These are phyloP conservation scores for Didymella keratinophila DNA, from an alignment of 2,329 filamentous ascomycete genomes.

Conservation along the genomic window DNA sequence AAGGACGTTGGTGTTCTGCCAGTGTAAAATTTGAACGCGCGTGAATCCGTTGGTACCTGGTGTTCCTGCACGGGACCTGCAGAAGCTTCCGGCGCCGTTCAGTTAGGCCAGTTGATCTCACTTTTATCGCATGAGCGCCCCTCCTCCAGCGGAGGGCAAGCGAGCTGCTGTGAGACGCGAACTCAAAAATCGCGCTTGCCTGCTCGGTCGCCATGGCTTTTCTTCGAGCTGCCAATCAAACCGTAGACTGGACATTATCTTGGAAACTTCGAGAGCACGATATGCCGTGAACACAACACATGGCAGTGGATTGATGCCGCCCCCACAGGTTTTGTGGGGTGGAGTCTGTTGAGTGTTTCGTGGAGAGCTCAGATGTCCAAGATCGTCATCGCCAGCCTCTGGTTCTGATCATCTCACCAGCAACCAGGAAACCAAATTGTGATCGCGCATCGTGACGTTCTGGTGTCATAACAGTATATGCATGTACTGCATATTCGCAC, in stretches of 20 bases:
- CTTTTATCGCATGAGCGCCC: constrained; percentile 11
- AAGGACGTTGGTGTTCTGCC: not conserved
- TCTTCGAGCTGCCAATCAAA: constrained; percentile 10
- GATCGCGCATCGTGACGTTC: constrained; percentile 4
- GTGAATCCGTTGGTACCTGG: constrained; percentile 13
- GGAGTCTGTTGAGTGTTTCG: not conserved
- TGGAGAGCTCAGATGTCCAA: not conserved
- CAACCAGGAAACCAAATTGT: not conserved
- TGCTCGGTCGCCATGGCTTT: constrained; percentile 4
- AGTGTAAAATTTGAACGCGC: constrained; percentile 4
- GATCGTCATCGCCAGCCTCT: not conserved
- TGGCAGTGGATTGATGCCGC: constrained; percentile 2
- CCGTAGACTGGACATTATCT: not conserved
- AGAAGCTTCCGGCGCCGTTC: constrained; percentile 33
- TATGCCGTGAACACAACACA: not conserved
- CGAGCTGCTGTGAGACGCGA: constrained; percentile 13
- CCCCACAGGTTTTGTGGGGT: constrained; percentile 5
- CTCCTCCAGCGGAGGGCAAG: constrained; percentile 4
- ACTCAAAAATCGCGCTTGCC: constrained; percentile 10
- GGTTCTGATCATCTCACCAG: not conserved
- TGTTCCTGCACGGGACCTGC: constrained; percentile 37
- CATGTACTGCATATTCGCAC: not conserved
- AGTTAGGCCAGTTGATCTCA: constrained; percentile 20
- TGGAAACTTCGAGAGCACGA: constrained; percentile 3
- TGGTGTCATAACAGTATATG: not conserved